Evolutionary conservation across 257 asterid genomes (phyloP).

Genomic region (Solanum neorickii): DNA sequence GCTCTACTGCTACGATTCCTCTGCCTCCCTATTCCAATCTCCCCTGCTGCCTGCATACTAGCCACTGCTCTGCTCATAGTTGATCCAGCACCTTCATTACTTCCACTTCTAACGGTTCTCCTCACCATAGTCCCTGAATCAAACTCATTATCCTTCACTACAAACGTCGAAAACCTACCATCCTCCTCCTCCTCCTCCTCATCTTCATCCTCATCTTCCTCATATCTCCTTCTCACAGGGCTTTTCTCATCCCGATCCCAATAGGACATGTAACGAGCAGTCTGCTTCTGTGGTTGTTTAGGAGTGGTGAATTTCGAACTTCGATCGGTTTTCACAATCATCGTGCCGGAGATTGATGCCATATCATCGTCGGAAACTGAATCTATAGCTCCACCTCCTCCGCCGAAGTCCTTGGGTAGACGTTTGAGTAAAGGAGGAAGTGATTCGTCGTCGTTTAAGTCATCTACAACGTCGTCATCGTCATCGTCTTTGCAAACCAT

Average conservation of each 20-base stretch:
- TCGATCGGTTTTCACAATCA: constrained; percentile 59
- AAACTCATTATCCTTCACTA: constrained; percentile 47
- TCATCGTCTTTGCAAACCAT: constrained; percentile 51
- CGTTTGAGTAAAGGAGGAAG: constrained; percentile 81
- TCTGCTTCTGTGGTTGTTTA: background rate
- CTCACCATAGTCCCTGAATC: constrained; percentile 70
- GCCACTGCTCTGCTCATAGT: constrained; percentile 92
- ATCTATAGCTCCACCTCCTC: constrained; percentile 32
- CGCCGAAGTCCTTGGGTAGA: constrained; percentile 89
- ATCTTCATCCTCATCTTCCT: constrained; percentile 13
- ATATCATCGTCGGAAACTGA: constrained; percentile 32
- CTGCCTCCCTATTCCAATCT: constrained; percentile 43
- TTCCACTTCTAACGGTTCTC: constrained; percentile 21
- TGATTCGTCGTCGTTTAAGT: constrained; percentile 55
- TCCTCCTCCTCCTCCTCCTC: constrained; percentile 42
- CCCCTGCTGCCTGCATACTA: constrained; percentile 88
- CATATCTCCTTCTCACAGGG: constrained; percentile 2
- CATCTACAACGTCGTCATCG: background rate
- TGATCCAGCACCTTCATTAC: constrained; percentile 36
- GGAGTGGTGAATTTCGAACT: constrained; percentile 1
- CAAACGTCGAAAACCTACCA: constrained; percentile 76
- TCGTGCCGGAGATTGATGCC: constrained; percentile 59
- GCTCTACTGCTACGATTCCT: constrained; percentile 30
- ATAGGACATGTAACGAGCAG: constrained; percentile 6
- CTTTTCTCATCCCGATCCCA: constrained; percentile 30